Conservation (phyloP, 148 eudicot genomes). For the Fagopyrum homotropicum region DNA sequence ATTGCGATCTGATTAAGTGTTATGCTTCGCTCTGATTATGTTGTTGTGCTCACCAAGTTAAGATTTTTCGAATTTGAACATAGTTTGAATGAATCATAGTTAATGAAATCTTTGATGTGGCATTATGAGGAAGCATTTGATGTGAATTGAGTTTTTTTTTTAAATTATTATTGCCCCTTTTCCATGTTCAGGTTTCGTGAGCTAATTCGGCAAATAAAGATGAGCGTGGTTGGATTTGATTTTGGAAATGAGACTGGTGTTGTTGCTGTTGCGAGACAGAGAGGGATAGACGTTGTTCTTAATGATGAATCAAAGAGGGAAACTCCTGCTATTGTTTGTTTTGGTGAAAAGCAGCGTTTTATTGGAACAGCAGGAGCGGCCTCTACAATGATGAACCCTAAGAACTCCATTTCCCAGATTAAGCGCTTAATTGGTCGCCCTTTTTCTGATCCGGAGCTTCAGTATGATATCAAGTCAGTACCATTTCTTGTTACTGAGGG, state of each 20-base stretch:
- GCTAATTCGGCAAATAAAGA: constrained; percentile 22
- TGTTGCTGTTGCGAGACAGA: constrained; percentile 96
- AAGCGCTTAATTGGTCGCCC: constrained; percentile 71
- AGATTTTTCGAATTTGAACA: background rate
- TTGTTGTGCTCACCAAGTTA: too few relatives aligned
- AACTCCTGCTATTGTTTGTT: constrained; percentile 80
- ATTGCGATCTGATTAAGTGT: too few relatives aligned
- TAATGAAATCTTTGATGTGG: background rate
- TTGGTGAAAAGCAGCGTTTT: constrained; percentile 89
- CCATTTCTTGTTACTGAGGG: constrained; percentile 82
- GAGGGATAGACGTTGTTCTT: constrained; percentile 88
- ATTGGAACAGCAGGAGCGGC: constrained; percentile 95
- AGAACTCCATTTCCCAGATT: constrained; percentile 76
- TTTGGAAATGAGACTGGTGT: constrained; percentile 90
- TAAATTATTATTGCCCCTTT: background rate
- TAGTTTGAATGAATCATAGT: background rate
- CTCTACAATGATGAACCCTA: constrained; percentile 86
- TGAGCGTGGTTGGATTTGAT: constrained; percentile 97
- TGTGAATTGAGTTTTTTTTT: background rate
- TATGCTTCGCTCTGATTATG: too few relatives aligned
- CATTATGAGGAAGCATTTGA: background rate
- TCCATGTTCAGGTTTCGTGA: background rate
- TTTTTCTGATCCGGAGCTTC: constrained; percentile 80
- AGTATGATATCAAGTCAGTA: constrained; percentile 54
- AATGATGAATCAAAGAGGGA: constrained; percentile 90